Evolutionary conservation across 495 filamentous ascomycete genomes (phyloP).

Genomic region (Cladorrhinum samala): DNA sequence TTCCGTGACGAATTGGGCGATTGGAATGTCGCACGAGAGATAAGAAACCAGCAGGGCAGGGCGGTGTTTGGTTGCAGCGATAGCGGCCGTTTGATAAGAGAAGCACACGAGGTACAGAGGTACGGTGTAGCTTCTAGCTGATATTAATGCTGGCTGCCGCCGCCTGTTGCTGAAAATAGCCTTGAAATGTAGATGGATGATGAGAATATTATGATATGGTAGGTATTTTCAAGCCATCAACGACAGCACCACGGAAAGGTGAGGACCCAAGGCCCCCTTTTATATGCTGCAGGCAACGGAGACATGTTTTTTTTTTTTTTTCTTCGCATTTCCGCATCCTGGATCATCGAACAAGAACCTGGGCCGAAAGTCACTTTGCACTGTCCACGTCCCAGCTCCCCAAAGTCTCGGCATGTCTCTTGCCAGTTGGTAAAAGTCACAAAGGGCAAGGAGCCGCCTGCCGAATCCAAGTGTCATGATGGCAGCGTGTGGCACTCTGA

Average conservation of each 20-base stretch:
- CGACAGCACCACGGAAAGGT: background rate
- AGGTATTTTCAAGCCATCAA: background rate
- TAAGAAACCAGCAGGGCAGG: constrained; percentile 19
- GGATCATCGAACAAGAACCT: no score
- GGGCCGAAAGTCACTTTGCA: no score
- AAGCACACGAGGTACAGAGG: no score
- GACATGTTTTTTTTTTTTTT: background rate
- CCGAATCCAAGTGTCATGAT: constrained; percentile 24
- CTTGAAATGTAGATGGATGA: no score
- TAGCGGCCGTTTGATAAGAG: constrained; percentile 12
- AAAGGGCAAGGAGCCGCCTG: constrained; percentile 15
- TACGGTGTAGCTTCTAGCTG: no score
- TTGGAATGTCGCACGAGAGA: constrained; percentile 23
- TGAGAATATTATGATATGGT: no score
- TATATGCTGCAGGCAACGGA: constrained; percentile 10
- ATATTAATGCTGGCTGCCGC: background rate
- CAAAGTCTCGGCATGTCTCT: constrained; percentile 1
- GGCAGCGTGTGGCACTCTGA: constrained; percentile 22
- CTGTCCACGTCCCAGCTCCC: constrained; percentile 1
- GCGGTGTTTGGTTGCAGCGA: constrained; percentile 20
- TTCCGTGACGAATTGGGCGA: constrained; percentile 1
- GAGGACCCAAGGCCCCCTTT: constrained; percentile 10
- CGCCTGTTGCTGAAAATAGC: constrained; percentile 19
- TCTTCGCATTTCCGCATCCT: background rate
- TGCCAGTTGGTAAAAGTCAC: constrained; percentile 5